Conservation (phyloP, 345 rosid species). For the Crucihimalaya himalaica region DNA sequence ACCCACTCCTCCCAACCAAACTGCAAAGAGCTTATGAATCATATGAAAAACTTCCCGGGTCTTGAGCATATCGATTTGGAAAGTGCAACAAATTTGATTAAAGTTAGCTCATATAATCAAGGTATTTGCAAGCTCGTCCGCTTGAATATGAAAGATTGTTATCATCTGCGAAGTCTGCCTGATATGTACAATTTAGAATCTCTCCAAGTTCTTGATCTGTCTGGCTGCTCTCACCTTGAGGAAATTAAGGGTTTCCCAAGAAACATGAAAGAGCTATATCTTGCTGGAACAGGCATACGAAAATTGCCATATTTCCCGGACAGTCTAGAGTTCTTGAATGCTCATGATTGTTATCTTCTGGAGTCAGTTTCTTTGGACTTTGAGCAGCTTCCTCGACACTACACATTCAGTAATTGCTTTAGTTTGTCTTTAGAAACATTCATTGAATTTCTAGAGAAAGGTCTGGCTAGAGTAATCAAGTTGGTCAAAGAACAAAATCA, state of each 20-base stretch:
- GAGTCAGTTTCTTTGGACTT: no score
- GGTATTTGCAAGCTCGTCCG: not conserved
- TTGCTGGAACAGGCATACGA: not conserved
- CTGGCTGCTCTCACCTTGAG: constrained; percentile 18
- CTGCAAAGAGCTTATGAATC: no score
- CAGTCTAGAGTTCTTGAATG: constrained; percentile 10
- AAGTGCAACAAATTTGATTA: no score
- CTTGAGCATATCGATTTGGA: no score
- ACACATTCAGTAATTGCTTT: constrained; percentile 34
- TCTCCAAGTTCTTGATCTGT: constrained; percentile 20
- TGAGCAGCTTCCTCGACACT: not conserved
- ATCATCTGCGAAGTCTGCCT: constrained; percentile 4
- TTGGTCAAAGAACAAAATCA: not conserved
- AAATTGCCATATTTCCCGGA: not conserved
- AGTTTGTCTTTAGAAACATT: not conserved
- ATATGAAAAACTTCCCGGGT: no score
- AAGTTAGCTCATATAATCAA: not conserved
- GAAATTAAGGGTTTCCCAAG: constrained; percentile 19
- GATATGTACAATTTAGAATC: constrained; percentile 18
- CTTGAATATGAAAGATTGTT: constrained; percentile 25
- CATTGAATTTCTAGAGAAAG: not conserved
- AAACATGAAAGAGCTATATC: constrained; percentile 24
- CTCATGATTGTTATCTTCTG: constrained; percentile 3
- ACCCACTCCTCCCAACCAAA: no score
- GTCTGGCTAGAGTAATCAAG: not conserved